phyloP scores from a whole-genome alignment of 2,329 filamentous ascomycete species.

The Thielaviopsis cerberus region DNA sequence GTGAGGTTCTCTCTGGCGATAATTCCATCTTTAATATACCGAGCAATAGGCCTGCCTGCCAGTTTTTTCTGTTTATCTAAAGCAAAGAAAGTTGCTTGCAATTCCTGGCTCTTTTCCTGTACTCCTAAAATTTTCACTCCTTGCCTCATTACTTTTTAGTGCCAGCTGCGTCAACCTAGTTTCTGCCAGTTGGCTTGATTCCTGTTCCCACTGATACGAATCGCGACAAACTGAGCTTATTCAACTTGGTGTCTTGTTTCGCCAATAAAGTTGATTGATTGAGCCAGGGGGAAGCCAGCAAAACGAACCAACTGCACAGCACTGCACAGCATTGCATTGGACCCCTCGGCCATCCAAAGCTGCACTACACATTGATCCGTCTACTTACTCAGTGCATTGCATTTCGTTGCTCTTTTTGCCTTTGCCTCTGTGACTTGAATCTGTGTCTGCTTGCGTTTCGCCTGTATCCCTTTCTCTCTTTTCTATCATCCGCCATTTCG shows the following conservation, averaged over 20 bases:
- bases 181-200: not conserved
- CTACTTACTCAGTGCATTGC: too few species aligned
- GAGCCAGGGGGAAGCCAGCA: slow-evolving; percentile 9
- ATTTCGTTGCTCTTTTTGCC: not conserved
- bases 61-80: too few species aligned
- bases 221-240: not conserved
- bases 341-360: slow-evolving; percentile 5
- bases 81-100: too few species aligned
- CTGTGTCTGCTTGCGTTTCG: not conserved
- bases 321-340: not conserved
- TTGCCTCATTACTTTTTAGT: not conserved
- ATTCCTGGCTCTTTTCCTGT: too few species aligned
- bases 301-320: not conserved
- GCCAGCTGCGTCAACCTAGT: not conserved
- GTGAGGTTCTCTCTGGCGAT: not conserved
- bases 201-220: not conserved
- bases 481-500: not conserved
- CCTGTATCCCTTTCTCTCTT: not conserved
- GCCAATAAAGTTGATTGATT: slow-evolving; percentile 4
- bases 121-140: too few species aligned
- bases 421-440: not conserved
- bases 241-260: not conserved
- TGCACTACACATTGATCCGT: too few species aligned
- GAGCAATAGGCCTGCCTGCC: not conserved
- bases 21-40: not conserved